Conservation (phyloP, 2,329 filamentous ascomycete species). For the Parastagonospora nodorum region DNA sequence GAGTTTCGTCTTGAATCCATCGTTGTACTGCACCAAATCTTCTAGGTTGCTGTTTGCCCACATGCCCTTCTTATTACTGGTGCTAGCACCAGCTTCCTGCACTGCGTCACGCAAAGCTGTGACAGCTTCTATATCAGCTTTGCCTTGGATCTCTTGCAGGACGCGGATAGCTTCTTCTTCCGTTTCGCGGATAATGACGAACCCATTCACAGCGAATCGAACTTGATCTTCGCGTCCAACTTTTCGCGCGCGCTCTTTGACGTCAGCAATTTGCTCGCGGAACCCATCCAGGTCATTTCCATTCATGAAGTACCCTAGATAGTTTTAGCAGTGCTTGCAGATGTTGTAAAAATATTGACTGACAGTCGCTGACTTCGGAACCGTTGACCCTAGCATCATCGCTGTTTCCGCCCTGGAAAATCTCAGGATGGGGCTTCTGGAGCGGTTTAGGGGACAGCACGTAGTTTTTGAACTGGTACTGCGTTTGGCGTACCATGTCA, state of each 20-base stretch:
- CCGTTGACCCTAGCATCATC: conserved; percentile 58
- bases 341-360: too few relatives aligned
- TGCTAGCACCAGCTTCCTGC: conserved; percentile 56
- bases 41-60: conserved; percentile 59
- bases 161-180: conserved; percentile 57
- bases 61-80: conserved; percentile 57
- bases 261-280: conserved; percentile 56
- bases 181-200: conserved; percentile 57
- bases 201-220: conserved; percentile 57
- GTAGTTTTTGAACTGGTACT: conserved; percentile 58
- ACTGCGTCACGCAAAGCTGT: conserved; percentile 57
- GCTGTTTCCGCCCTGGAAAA: conserved; percentile 60
- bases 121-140: conserved; percentile 58
- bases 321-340: too few relatives aligned
- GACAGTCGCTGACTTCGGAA: conserved; percentile 55
- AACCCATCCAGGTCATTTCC: conserved; percentile 61
- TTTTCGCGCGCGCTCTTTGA: conserved; percentile 53
- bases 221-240: conserved; percentile 52
- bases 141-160: conserved; percentile 59
- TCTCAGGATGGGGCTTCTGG: conserved; percentile 56
- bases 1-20: conserved; percentile 61
- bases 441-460: conserved; percentile 57
- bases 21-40: conserved; percentile 61
- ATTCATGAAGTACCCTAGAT: conserved; percentile 64
- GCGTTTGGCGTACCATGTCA: too few relatives aligned